Conservation (phyloP, 1,139 yeast genomes). For the Candida anutae region DNA sequence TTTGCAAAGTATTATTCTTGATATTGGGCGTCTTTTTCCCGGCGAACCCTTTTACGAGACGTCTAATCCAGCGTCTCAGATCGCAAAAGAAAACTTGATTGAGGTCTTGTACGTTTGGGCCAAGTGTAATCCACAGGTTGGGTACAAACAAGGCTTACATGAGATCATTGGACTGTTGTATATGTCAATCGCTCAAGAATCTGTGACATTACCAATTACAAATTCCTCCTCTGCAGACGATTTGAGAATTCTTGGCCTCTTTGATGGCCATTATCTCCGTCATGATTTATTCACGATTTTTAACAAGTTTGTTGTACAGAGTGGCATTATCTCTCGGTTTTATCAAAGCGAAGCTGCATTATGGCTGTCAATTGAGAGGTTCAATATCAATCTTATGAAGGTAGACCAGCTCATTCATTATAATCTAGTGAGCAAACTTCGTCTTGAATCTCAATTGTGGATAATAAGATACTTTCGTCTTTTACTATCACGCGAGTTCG, state of each 20-base stretch:
- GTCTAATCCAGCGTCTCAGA: constrained; percentile 10
- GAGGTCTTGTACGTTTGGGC: constrained; percentile 50
- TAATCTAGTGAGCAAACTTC: constrained; percentile 37
- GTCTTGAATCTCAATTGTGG: constrained; percentile 59
- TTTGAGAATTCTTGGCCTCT: constrained; percentile 26
- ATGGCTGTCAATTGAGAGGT: constrained; percentile 38
- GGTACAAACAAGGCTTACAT: constrained; percentile 66
- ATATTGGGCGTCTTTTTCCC: constrained; percentile 56
- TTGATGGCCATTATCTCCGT: constrained; percentile 28
- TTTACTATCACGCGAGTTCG: constrained; percentile 52
- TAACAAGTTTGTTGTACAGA: constrained; percentile 31
- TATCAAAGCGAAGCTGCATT: constrained; percentile 37
- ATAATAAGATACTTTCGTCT: constrained; percentile 57
- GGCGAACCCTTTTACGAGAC: constrained; percentile 46
- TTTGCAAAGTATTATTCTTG: constrained; percentile 48
- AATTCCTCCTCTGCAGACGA: constrained; percentile 29
- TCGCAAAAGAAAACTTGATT: constrained; percentile 36
- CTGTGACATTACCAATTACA: constrained; percentile 25
- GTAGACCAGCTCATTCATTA: constrained; percentile 41
- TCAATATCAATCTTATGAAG: constrained; percentile 41
- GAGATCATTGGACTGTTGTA: constrained; percentile 58
- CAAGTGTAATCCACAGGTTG: constrained; percentile 41
- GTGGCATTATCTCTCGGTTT: constrained; percentile 29
- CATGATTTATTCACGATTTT: constrained; percentile 44
- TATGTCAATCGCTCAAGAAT: constrained; percentile 39